Evolutionary conservation across 768 basidiomycete species (phyloP).

Genomic region (Xerocomellus intermedius): DNA sequence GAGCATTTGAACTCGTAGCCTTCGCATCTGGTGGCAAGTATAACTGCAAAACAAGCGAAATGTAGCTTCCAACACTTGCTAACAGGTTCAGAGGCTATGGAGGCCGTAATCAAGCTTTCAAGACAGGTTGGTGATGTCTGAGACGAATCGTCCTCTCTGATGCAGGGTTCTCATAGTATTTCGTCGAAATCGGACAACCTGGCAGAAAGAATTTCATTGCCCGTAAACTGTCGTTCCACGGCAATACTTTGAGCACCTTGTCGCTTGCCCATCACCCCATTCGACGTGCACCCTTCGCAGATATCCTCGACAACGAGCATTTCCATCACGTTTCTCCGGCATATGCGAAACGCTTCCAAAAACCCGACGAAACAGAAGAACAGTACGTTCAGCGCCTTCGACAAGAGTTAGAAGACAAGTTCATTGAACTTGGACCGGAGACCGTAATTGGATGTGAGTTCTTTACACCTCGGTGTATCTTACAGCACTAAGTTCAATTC

Average conservation of each 20-base stretch:
- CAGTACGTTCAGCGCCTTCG: conserved; percentile 76
- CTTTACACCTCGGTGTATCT: neutral
- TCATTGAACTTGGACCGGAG: conserved; percentile 75
- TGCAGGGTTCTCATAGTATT: conserved; percentile 49
- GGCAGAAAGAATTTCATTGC: conserved; percentile 78
- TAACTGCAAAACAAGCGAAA: neutral
- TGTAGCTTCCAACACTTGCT: neutral
- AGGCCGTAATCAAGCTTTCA: conserved; percentile 77
- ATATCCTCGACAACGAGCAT: conserved; percentile 57
- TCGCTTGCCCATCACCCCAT: conserved; percentile 64
- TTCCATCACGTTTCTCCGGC: conserved; percentile 90
- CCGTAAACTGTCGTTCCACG: conserved; percentile 78
- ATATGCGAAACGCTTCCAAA: conserved; percentile 77
- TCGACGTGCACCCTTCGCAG: conserved; percentile 67
- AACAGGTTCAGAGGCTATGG: conserved; percentile 86
- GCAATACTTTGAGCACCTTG: conserved; percentile 74
- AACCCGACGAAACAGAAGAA: conserved; percentile 65
- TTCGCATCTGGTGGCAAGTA: conserved; percentile 73
- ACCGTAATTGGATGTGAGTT: conserved; percentile 78
- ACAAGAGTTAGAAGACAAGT: conserved; percentile 83
- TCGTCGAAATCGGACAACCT: conserved; percentile 63
- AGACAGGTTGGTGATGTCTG: conserved; percentile 53
- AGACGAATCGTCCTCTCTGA: conserved; percentile 3
- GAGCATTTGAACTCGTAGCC: conserved; percentile 69
- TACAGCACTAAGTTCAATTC: neutral